Conservation (phyloP, 2,329 filamentous ascomycete species). For the Aspergillus sp. region DNA sequence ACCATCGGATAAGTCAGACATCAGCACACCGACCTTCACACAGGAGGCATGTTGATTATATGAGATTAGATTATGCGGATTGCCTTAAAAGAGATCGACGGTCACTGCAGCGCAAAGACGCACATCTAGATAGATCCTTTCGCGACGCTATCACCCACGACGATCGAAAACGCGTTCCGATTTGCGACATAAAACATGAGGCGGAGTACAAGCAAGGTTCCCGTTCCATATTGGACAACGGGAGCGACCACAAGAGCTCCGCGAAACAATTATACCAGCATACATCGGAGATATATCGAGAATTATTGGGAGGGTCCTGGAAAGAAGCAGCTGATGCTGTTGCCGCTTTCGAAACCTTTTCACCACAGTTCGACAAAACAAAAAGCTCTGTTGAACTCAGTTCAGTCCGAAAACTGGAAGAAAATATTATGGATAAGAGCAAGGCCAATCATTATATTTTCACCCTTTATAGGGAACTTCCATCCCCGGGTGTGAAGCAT, state of each 20-base stretch:
- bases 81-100: not conserved
- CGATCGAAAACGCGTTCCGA: not conserved
- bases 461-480: conserved; percentile 53
- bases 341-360: conserved; percentile 34
- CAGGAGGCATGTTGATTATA: conserved; percentile 1
- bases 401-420: conserved; percentile 39
- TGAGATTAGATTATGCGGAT: not conserved
- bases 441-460: conserved; percentile 53
- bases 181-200: not conserved
- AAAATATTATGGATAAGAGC: conserved; percentile 44
- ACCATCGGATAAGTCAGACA: conserved; percentile 7
- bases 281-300: conserved; percentile 26
- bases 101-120: not conserved
- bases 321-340: conserved; percentile 39
- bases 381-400: conserved; percentile 35
- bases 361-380: conserved; percentile 17
- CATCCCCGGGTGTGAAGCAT: conserved; percentile 54
- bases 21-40: conserved; percentile 1
- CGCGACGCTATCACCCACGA: not conserved
- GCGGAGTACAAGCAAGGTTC: not conserved
- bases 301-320: conserved; percentile 25
- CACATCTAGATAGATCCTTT: not conserved
- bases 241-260: conserved; percentile 9
- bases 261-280: conserved; percentile 20
- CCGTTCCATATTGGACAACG: not conserved